Evolutionary conservation across 805 yeast genomes (phyloP), one percentile per base, ranked within the genome.

Genomic region (Saccharomycopsis schoenii): DNA sequence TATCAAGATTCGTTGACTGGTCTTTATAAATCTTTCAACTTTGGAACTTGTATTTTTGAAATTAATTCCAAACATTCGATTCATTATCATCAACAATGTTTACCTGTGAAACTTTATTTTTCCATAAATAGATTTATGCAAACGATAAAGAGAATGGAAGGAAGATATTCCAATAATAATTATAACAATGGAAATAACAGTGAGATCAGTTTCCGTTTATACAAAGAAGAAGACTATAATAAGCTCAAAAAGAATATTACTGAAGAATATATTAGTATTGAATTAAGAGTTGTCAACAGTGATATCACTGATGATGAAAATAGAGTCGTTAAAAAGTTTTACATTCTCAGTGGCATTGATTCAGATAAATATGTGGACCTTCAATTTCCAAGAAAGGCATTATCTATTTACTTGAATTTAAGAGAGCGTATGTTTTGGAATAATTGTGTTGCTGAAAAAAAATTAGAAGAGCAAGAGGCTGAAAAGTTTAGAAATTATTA

Each of bases 361-460:
- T 64, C 67, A 2, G 68, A 68, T 2, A 76, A 76, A 58, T 66
- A 77, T 12, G 72, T 90, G 9, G 97, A 92, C 70, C 72, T 89
- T 14, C 96, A 89, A 66, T 88, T 92, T 67, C 96, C 96, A 1
- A 77, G 97, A 69, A 79, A 90, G 67, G 91, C 88, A 0, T 67
- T 89, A 36, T 92, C 97, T 0, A 77, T 77, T 64, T 71, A 85
- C 2, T 68, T 91, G 57, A 82, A 78, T 54, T 74, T 81, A 15
- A 84, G 83, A 58, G 64, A 74, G 29, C 76, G 91, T 64, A 71
- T 81, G 0, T 83, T 83, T 61, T 91, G 97, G 97, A 86, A 85
- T 61, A 80, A 82, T 58, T 90, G 97, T 68, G 72, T 74, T 56
- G 96, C 90, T 70, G 72, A 86, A 0, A 74, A 73, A 54, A 73